Conservation (phyloP, 2,329 filamentous ascomycete species). For the Trichoderma atrobrunneum region DNA sequence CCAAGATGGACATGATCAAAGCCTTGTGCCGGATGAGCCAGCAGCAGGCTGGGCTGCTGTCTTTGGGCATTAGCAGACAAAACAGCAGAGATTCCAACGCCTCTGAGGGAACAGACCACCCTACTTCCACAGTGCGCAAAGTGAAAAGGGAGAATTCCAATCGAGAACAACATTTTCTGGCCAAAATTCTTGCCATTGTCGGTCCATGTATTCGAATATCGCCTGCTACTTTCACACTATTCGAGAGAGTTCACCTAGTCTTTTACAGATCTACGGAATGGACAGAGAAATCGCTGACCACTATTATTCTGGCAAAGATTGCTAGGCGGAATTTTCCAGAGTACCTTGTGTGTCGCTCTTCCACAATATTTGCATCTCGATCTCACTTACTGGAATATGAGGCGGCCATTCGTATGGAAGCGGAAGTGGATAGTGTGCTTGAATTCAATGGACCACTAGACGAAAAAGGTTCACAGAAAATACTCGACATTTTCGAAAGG, state of each 20-base stretch:
- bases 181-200: constrained; percentile 72
- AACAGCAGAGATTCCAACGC: constrained; percentile 56
- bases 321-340: constrained; percentile 82
- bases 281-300: constrained; percentile 95
- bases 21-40: constrained; percentile 72
- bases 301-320: constrained; percentile 90
- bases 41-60: constrained; percentile 72
- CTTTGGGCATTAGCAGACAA: constrained; percentile 62
- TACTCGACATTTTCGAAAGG: constrained; percentile 69
- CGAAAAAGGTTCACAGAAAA: constrained; percentile 61
- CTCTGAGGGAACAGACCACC: constrained; percentile 44
- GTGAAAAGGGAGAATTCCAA: constrained; percentile 47
- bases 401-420: constrained; percentile 77
- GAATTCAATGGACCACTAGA: constrained; percentile 73
- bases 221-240: constrained; percentile 69
- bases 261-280: constrained; percentile 96
- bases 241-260: constrained; percentile 90
- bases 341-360: constrained; percentile 85
- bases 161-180: constrained; percentile 69
- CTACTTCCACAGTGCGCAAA: constrained; percentile 18
- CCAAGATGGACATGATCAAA: constrained; percentile 74
- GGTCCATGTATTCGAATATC: constrained; percentile 85
- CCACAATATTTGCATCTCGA: constrained; percentile 82
- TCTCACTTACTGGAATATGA: constrained; percentile 82
- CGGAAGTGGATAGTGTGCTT: constrained; percentile 74